Percentiles rank a stretch among this genome's conserved stretches.
phyloP scores from a whole-genome alignment of 2,329 filamentous ascomycete genomes.

The Xylaria sp. region DNA sequence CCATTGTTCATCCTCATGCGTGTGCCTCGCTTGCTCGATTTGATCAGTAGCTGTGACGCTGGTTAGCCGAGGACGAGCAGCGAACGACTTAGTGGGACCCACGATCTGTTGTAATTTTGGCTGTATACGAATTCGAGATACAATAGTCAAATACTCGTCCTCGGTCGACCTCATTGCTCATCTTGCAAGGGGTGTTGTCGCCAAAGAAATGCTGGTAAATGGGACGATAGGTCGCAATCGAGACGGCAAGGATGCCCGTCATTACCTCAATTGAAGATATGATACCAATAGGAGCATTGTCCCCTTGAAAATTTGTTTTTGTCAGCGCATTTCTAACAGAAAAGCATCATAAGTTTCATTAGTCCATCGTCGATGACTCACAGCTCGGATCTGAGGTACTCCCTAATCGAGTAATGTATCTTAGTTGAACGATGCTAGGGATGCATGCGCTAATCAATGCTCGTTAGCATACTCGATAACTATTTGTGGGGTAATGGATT shows the following conservation, averaged over 20 bases:
- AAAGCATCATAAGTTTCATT: too few relatives aligned
- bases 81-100: not conserved
- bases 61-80: not conserved
- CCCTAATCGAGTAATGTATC: conserved; percentile 20
- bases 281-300: conserved; percentile 22
- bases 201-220: conserved; percentile 21
- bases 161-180: not conserved
- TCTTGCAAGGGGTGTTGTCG: not conserved
- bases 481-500: not conserved
- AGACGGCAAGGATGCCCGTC: conserved; percentile 26
- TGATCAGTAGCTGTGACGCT: conserved; percentile 17
- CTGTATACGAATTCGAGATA: not conserved
- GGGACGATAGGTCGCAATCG: conserved; percentile 29
- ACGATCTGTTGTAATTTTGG: not conserved
- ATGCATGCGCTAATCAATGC: conserved; percentile 20
- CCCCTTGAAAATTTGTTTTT: not conserved
- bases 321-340: not conserved
- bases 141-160: not conserved
- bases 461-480: not conserved
- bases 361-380: conserved; percentile 22
- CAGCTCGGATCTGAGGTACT: conserved; percentile 26
- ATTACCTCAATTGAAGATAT: conserved; percentile 22
- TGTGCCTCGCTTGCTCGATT: conserved; percentile 19
- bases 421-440: conserved; percentile 26
- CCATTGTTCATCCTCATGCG: not conserved